Evolutionary conservation across 108 stramenopile species (phyloP).

Genomic region (Skeletonema potamos): DNA sequence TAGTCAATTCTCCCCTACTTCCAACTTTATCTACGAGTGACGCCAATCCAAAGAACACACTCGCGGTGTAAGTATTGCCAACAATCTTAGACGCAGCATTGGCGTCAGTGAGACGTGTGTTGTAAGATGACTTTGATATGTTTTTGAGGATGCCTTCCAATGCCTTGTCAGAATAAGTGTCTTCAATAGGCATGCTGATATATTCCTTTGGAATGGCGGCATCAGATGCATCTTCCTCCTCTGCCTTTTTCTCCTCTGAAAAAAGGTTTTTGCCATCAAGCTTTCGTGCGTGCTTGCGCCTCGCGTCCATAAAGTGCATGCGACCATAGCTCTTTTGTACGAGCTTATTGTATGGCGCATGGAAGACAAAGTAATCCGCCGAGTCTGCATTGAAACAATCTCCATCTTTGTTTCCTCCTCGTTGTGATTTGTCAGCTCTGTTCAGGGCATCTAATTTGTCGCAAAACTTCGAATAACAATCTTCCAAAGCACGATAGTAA

Average conservation of each 20-base stretch:
- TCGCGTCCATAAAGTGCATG: constrained; percentile 86
- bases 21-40: constrained; percentile 83
- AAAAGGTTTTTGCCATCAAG: background rate
- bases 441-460: constrained; percentile 57
- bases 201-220: constrained; percentile 46
- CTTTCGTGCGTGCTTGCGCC: constrained; percentile 39
- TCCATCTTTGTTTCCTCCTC: constrained; percentile 17
- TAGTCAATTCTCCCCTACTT: constrained; percentile 59
- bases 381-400: constrained; percentile 54
- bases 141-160: constrained; percentile 64
- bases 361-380: constrained; percentile 93
- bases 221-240: constrained; percentile 13
- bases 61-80: constrained; percentile 98
- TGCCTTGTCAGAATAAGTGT: constrained; percentile 82
- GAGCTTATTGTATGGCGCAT: constrained; percentile 99
- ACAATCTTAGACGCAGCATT: constrained; percentile 80
- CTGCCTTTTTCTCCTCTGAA: constrained; percentile 47
- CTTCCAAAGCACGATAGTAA: constrained; percentile 94
- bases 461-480: constrained; percentile 83
- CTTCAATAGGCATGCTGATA: constrained; percentile 73
- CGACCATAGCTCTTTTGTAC: constrained; percentile 95
- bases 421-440: background rate
- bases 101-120: constrained; percentile 59
- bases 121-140: constrained; percentile 54
- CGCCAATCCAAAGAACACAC: constrained; percentile 90